Evolutionary conservation across 2,329 filamentous ascomycete species (phyloP).

Genomic region (Clonostachys sp.): DNA sequence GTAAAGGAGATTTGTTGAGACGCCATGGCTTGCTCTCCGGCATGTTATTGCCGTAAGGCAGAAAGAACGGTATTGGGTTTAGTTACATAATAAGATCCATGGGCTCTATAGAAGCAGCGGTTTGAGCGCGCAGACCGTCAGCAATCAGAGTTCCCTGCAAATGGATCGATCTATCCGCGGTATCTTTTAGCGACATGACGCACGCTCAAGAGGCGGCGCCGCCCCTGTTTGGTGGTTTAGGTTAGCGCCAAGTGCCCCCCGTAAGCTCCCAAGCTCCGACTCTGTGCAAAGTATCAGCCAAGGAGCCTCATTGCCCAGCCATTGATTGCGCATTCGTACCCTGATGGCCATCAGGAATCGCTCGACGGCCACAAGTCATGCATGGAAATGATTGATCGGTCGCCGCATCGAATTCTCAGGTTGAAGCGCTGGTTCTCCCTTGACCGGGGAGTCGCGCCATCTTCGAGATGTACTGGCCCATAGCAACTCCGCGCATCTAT

Average conservation of each 20-base stretch:
- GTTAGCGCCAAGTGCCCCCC: too few relatives aligned
- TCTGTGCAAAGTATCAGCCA: neutral
- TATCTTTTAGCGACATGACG: neutral
- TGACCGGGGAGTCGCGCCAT: conserved; percentile 11
- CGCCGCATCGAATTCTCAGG: conserved; percentile 9
- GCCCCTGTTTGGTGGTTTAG: too few relatives aligned
- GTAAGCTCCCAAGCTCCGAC: neutral
- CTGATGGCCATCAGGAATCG: too few relatives aligned
- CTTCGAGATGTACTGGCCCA: conserved; percentile 81
- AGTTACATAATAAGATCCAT: too few relatives aligned
- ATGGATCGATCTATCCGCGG: too few relatives aligned
- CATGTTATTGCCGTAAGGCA: too few relatives aligned
- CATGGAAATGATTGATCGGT: conserved; percentile 7
- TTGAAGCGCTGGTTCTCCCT: conserved; percentile 7
- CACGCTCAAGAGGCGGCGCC: neutral
- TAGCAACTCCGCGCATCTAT: conserved; percentile 79
- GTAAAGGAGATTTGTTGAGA: too few relatives aligned
- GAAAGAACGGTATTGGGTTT: too few relatives aligned
- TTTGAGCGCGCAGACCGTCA: too few relatives aligned
- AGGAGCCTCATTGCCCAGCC: neutral
- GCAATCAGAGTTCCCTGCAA: too few relatives aligned
- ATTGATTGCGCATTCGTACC: neutral
- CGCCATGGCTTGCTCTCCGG: too few relatives aligned
- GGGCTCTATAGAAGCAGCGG: too few relatives aligned
- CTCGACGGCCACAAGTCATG: neutral